Evolutionary conservation across 2,329 filamentous ascomycete species (phyloP).

Genomic region (Arthrobotrys sphaeroides): DNA sequence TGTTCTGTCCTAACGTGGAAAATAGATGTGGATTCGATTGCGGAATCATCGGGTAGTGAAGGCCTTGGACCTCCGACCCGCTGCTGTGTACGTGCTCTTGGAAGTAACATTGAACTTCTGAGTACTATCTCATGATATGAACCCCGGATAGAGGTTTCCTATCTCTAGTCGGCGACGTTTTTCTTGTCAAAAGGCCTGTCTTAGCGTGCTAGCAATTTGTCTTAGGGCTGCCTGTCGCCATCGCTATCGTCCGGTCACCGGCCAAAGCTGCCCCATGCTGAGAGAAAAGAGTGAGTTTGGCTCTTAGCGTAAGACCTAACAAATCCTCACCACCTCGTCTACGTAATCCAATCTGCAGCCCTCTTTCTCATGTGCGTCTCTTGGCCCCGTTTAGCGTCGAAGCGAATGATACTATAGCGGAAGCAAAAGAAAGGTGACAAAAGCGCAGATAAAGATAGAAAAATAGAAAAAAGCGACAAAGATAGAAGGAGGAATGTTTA

Average conservation of each 20-base stretch:
- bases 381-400: slow-evolving; percentile 4
- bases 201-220: not conserved
- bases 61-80: not conserved
- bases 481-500: not conserved
- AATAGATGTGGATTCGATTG: not conserved
- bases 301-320: slow-evolving; percentile 30
- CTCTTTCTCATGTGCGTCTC: slow-evolving; percentile 8
- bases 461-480: not conserved
- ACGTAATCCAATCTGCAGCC: slow-evolving; percentile 42
- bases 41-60: slow-evolving; percentile 10
- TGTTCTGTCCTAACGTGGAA: not conserved
- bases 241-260: not conserved
- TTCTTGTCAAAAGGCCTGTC: not conserved
- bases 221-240: not conserved
- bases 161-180: not conserved
- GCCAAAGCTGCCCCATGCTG: not conserved
- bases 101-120: not conserved
- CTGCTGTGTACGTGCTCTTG: not conserved
- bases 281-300: not conserved
- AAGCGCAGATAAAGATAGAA: slow-evolving; percentile 1
- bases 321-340: not conserved
- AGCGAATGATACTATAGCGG: slow-evolving; percentile 13
- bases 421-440: not conserved
- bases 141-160: not conserved
- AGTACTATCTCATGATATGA: not conserved